phyloP scores from a whole-genome alignment of 2,329 filamentous ascomycete genomes.

The Microdochium trichocladiopsis region DNA sequence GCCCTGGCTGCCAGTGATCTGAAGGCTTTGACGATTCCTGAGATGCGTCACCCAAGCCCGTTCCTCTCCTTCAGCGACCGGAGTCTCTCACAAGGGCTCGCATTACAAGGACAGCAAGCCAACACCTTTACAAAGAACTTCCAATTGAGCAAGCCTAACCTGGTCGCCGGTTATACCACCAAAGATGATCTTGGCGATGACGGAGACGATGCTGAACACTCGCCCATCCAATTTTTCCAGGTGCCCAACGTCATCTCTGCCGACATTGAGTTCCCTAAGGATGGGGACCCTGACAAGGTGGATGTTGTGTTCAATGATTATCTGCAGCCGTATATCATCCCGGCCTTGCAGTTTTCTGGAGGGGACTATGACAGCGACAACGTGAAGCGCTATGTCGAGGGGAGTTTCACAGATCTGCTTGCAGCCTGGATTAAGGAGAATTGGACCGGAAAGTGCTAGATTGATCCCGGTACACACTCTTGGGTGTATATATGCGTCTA shows the following conservation, averaged over 20 bases:
- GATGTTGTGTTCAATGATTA: constrained; percentile 92
- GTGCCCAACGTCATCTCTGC: constrained; percentile 82
- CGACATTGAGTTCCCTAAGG: constrained; percentile 51
- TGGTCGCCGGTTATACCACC: constrained; percentile 71
- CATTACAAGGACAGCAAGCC: constrained; percentile 7
- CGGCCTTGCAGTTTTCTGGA: constrained; percentile 60
- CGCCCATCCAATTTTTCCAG: constrained; percentile 63
- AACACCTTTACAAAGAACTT: not conserved
- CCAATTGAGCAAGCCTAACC: constrained; percentile 5
- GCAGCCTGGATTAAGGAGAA: constrained; percentile 51
- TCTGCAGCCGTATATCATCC: constrained; percentile 72
- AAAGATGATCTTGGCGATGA: constrained; percentile 74
- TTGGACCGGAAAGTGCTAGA: constrained; percentile 43
- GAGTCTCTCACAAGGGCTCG: constrained; percentile 3
- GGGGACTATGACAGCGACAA: constrained; percentile 40
- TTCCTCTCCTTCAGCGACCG: constrained; percentile 17
- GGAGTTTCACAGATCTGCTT: constrained; percentile 48
- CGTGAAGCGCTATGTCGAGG: constrained; percentile 43
- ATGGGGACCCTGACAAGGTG: constrained; percentile 58
- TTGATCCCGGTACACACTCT: constrained; percentile 1
- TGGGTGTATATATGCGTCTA: not conserved
- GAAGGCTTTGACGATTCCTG: constrained; percentile 41
- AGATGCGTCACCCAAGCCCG: constrained; percentile 25
- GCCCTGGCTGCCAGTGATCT: constrained; percentile 38
- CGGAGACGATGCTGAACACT: constrained; percentile 86